Base-by-base conservation (phyloP, 257 asterid species). In the Haberlea rhodopensis region DNA sequence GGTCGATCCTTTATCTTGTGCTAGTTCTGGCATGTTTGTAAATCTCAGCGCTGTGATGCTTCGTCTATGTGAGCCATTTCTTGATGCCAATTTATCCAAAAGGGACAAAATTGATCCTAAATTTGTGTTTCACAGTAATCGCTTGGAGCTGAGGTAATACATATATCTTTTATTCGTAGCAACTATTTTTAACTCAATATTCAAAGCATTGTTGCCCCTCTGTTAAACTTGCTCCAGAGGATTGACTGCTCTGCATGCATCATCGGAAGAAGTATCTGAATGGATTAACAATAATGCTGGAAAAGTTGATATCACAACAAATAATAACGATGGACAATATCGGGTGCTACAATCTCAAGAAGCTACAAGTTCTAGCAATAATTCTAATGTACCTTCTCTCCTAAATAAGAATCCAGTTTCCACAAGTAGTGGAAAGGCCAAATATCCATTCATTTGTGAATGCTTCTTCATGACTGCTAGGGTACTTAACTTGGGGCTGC, bases 391-490 rank as follows among this genome's bases (percentile, higher is more conserved):
- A 56, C 65, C 73, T 68, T 73, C 91, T 34, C 26, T 61, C 58
- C 80, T 66, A 53, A 54, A 59, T 66, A 72, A 58, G 40, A 78
- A 60, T 59, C 67, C 78, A n/a, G 60, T 73, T 68, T 71, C 85
- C 69, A 71, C 62, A 65, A 57, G 76, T 68, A 73, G 60, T 54
- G 87, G 80, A 62, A 87, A 85, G 43, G 76, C 75, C 74, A 92
- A 85, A 80, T 92, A 79, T 75, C 68, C 97, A 55, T 92, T 89
- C 77, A 87, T 89, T 78, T 89, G 96, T 76, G 99, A 92, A 80
- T 92, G 97, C 82, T 92, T 92, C 85, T 92, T 89, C 83, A 92
- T 92, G 99, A 92, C 97, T 31, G 90, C 99, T 53, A 81, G 97
- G 78, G 96, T 87, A 84, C 84, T n/a, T n/a, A n/a, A n/a, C n/a